Base-by-base conservation (phyloP, 495 filamentous ascomycete species). In the Podospora anserina region DNA sequence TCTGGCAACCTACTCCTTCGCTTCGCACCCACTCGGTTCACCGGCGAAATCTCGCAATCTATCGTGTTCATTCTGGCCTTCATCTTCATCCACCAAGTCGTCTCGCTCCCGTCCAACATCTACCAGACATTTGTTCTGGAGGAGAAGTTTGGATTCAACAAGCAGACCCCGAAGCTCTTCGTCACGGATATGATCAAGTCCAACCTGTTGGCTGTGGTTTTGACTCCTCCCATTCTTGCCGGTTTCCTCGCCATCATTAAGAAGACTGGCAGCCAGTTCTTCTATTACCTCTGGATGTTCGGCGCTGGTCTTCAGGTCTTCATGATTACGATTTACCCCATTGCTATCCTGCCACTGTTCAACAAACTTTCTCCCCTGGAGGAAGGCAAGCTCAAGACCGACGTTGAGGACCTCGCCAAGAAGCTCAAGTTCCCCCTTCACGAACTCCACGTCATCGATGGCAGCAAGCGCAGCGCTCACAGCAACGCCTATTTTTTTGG, bases 401-500 rank as follows among this genome's bases (percentile, higher is more conserved):
- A 88, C 57, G 93, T 97, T 44, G 95, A 99, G 78, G 88, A 84
- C 27, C 83, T 99, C 34, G 94, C 96, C 18, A 84, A 87, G 76
- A 90, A 88, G 74, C 83, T 99, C 62, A 86, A 97, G 61, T 99
- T 99, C 81, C 95, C 95, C 5, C 85, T 99, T 27, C 86, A 88
- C 63, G 92, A 97, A 79, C 84, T 99, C 23, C 90, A 95, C 73
- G 94, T 97, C 71, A 99, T 99, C 73, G 95, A 99, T 77, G 96
- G 95, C 34, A 97, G 93, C 84, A 97, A 97, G 86, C 89, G 95
- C 70, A 94, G 91, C 74, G 93, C 95, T 32, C 95, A 99, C 81
- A 96, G 91, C 82, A 99, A 99, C 75, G 95, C 95, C 59, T 99
- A 98, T 81, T 99, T 99, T 82, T 97, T 95, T 70, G 95, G 95